These are phyloP conservation scores for Cetradonia linearis DNA, from an alignment of 495 filamentous ascomycete genomes.

Conservation along the genomic window DNA sequence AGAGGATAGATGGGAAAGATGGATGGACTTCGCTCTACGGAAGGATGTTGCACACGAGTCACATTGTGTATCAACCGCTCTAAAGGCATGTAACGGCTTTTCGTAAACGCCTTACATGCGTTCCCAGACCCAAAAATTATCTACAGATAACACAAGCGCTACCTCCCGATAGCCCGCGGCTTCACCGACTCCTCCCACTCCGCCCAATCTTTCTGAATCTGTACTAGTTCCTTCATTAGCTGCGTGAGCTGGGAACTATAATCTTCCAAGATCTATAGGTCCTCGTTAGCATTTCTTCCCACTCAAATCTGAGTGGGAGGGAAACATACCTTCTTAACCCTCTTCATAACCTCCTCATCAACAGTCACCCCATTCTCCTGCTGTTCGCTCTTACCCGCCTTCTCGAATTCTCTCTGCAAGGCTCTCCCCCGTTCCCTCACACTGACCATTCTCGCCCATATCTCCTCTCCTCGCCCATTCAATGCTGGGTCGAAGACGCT, in stretches of 20 bases:
- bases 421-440: slow-evolving; percentile 69
- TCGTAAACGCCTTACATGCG: neutral
- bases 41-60: neutral
- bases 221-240: slow-evolving; percentile 69
- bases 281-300: neutral
- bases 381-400: slow-evolving; percentile 42
- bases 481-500: slow-evolving; percentile 73
- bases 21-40: neutral
- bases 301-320: neutral
- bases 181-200: slow-evolving; percentile 44
- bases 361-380: slow-evolving; percentile 45
- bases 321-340: slow-evolving; percentile 68
- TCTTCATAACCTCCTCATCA: slow-evolving; percentile 68
- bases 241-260: slow-evolving; percentile 82
- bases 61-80: neutral
- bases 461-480: slow-evolving; percentile 76
- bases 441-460: slow-evolving; percentile 89
- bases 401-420: slow-evolving; percentile 70
- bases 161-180: slow-evolving; percentile 1
- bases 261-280: slow-evolving; percentile 67
- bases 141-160: neutral
- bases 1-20: neutral
- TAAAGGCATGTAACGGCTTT: neutral
- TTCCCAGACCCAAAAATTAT: slow-evolving; percentile 1
- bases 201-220: slow-evolving; percentile 67